Evolutionary conservation across 352 stramenopile genomes (phyloP), one percentile per base, ranked within the genome.

Genomic region (Phytophthora meadii): DNA sequence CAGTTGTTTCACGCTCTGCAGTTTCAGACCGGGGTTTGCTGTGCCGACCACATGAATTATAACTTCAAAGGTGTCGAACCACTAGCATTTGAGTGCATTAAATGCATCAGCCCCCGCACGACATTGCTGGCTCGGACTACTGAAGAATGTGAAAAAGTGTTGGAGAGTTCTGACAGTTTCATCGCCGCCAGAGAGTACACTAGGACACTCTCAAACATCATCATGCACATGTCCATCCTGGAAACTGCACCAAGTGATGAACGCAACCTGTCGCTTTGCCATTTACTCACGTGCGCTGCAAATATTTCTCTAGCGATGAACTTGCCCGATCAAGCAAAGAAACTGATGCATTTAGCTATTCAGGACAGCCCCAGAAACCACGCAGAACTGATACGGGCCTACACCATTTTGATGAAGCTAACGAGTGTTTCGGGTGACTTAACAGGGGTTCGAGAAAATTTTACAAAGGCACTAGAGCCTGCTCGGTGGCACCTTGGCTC

Each of bases 1-100:
- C 84, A 89, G 55, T 52, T 93, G 2, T 77, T 89, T 8, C 68
- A 77, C 14, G 73, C 75, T 0, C 51, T 91, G 2, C 73, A 87
- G 56, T 61, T 60, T 34, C 82, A 90, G 17, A 69, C 65, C 0
- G 54, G 61, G 1, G 36, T 79, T 15, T 28, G 15, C 1, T 74
- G 86, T 22, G 41, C 24, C 4, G 70, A 77, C 6, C 54, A 61
- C 28, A 73, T 74, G 57, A 61, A 63, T 25, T 80, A 77, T 48
- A 81, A 74, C 39, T 82, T 89, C 24, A 66, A 77, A 22, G 42
- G 69, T 0, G 9, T 19, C 0, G 30, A 65, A 8, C 77, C 81
- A 4, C 40, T 87, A 34, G 3, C 47, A 6, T 22, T 70, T 1
- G 49, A 73, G 6, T 39, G 74, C 37, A 48, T 87, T 4, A 30